Base-by-base conservation (phyloP, 768 basidiomycete species). In the Leccinum fibrillosum region DNA sequence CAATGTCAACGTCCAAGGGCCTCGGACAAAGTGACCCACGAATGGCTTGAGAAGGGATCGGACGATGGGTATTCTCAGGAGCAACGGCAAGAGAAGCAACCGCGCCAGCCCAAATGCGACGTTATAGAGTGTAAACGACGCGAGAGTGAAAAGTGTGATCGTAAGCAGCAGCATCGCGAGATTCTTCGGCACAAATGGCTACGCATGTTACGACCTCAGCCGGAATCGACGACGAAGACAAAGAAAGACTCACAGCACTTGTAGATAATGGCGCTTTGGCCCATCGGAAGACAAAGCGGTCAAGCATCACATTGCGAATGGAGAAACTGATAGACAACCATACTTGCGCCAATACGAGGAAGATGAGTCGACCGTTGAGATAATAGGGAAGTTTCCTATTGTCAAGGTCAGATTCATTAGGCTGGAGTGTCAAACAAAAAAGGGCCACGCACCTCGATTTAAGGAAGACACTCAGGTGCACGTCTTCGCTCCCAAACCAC, bases 381-480 rank as follows among this genome's bases (percentile, higher is more conserved):
- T 89, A 86, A 61, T 83, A 82, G 0, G 88, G 88, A 59, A 91
- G 87, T 71, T 87, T 90, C 65, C 88, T 90, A 60, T 48, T 39
- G 44, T 21, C 0, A n/a, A 3, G 37, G 47, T 52, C 11, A 44
- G 10, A 23, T 44, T 4, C 9, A 57, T 47, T 1, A 25, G 11
- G 39, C 19, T 19, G 6, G 11, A 19, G 13, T 5, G 1, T 17
- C 6, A 15, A 4, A n/a, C 12, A n/a, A 4, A n/a, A 15, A n/a
- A 6, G 23, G 4, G 21, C 5, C 69, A 78, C 62, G 28, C 57
- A 88, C 89, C 76, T 85, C 32, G 88, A 90, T 60, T 84, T 85
- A 15, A 88, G 82, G 56, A 90, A 90, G 0, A 89, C 19, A 0
- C 74, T 70, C 6, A 90, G 67, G 42, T 72, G 76, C 15, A 78